A percentile compares a stretch with the other conserved stretches of the same genome.
These are phyloP conservation scores for Citrus unshiu DNA, from an alignment of 345 rosid species.

Conservation along the genomic window DNA sequence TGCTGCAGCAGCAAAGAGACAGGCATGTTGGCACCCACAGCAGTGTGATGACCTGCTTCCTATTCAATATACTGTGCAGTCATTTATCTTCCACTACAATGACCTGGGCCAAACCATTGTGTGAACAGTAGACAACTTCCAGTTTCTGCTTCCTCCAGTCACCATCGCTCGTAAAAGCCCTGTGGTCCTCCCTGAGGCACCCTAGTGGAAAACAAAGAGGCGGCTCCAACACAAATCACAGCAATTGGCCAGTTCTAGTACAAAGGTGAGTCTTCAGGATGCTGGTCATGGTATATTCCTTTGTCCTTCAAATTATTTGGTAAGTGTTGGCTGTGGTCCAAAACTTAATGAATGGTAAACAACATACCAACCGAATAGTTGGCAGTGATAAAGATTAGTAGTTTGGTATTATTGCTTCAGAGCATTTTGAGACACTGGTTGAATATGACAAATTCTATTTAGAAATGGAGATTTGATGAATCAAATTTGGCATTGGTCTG, in stretches of 20 bases:
- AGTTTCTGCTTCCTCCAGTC: slow-evolving; percentile 33
- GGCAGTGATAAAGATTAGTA: slow-evolving; percentile 45
- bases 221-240: slow-evolving; percentile 41
- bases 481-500: background rate
- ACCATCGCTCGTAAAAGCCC: slow-evolving; percentile 67
- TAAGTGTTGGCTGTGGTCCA: slow-evolving; percentile 60
- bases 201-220: slow-evolving; percentile 52
- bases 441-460: background rate
- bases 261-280: slow-evolving; percentile 66
- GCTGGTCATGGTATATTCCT: slow-evolving; percentile 47
- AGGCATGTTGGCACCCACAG: slow-evolving; percentile 31
- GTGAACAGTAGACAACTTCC: slow-evolving; percentile 16
- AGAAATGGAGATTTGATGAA: background rate
- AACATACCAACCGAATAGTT: slow-evolving; percentile 66
- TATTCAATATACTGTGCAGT: background rate
- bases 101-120: slow-evolving; percentile 33
- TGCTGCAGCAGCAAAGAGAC: slow-evolving; percentile 75
- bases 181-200: slow-evolving; percentile 71
- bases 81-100: background rate
- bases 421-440: background rate
- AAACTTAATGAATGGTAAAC: slow-evolving; percentile 41
- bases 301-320: slow-evolving; percentile 63
- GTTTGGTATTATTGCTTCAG: background rate
- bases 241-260: slow-evolving; percentile 62
- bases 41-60: slow-evolving; percentile 40